Evolutionary conservation across 768 basidiomycete genomes (phyloP), one percentile per base, ranked within the genome.

Genomic region (Strobilomyces echinocephalus): DNA sequence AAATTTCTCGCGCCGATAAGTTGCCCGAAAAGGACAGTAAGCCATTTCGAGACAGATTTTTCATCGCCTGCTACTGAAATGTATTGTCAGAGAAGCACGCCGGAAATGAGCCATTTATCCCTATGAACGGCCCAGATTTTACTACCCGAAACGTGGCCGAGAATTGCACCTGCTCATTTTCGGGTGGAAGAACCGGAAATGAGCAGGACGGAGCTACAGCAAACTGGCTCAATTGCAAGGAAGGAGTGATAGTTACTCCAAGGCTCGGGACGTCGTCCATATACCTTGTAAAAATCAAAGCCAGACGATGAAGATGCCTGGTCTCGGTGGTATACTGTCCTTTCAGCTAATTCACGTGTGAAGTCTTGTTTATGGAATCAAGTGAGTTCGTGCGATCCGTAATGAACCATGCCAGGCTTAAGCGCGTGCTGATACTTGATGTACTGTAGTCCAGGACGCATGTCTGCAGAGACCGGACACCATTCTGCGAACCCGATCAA

Each of bases 321-420:
- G 73, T 21, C 74, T 90, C 2, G 84, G 88, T 49, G 75, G 88
- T 88, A 59, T 40, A 73, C 59, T 31, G 20, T 44, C n/a, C 20
- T 34, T 60, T 40, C 49, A 38, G 0, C 8, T 20, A 4, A 20
- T n/a, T 6, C 15, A 53, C 40, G 5, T 26, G 30, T 15, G 47
- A 34, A 92, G 89, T 92, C 21, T 58, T 91, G 14, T 93, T 59
- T 91, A 88, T 62, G 91, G 91, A 8, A 90, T 93, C 45, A 94
- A 91, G 90, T 90, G 57, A 50, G 76, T 57, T 15, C 46, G 16
- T 12, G 43, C 7, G 24, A 16, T 26, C 8, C 28, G n/a, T n/a
- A n/a, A n/a, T n/a, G n/a, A n/a, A n/a, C n/a, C n/a, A n/a, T n/a
- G n/a, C 8, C 5, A 5, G 5, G n/a, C 18, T 14, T 35, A 45